Conservation (phyloP, 2,329 filamentous ascomycete species). For the Tolypocladium ovalisporum region DNA sequence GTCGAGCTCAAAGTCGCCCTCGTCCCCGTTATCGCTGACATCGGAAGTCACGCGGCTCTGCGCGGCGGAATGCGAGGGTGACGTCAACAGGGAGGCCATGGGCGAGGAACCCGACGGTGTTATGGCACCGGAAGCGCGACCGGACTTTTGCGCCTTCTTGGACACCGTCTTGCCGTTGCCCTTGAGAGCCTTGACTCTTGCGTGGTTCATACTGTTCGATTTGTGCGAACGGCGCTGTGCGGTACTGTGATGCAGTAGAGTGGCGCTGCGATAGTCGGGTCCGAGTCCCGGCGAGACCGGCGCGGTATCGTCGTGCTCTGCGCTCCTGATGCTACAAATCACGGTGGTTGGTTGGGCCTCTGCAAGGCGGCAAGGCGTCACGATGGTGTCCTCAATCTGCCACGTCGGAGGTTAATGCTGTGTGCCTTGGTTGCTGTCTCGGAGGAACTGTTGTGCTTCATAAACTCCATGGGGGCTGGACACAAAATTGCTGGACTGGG, state of each 20-base stretch:
- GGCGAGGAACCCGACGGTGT: slow-evolving; percentile 52
- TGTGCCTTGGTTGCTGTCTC: background rate
- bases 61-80: slow-evolving; percentile 47
- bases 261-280: background rate
- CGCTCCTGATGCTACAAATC: background rate
- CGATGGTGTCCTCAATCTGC: background rate
- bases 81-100: slow-evolving; percentile 43
- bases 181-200: slow-evolving; percentile 55
- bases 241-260: background rate
- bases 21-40: slow-evolving; percentile 41
- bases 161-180: slow-evolving; percentile 65
- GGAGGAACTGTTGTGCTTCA: background rate
- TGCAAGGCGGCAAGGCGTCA: background rate
- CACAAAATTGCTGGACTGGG: background rate
- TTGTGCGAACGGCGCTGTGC: background rate
- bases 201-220: slow-evolving; percentile 51
- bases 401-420: background rate
- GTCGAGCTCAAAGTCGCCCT: slow-evolving; percentile 25
- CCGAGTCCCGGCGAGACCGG: background rate
- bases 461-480: slow-evolving; percentile 2
- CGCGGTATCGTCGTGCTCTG: background rate
- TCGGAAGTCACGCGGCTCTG: slow-evolving; percentile 54
- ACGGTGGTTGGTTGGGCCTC: background rate
- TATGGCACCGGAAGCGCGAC: slow-evolving; percentile 44
- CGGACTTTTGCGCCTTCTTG: slow-evolving; percentile 50